These are phyloP conservation scores for Neurospora terricola DNA, from an alignment of 495 filamentous ascomycete genomes.

Conservation along the genomic window DNA sequence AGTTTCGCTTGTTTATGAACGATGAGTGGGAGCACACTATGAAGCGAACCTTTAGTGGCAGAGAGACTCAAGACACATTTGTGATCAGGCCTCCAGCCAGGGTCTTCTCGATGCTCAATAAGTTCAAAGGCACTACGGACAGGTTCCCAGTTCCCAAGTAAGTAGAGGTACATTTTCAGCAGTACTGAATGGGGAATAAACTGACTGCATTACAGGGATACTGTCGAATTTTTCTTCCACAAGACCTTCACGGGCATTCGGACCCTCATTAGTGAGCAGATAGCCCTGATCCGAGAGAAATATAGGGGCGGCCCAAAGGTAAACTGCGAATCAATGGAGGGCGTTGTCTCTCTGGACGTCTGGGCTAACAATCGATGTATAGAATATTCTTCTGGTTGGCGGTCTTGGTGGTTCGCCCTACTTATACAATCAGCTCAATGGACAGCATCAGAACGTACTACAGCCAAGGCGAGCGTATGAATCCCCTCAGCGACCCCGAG, in stretches of 20 bases:
- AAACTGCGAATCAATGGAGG: background rate
- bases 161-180: background rate
- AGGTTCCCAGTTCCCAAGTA: background rate
- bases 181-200: background rate
- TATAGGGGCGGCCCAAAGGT: background rate
- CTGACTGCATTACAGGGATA: background rate
- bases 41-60: background rate
- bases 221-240: background rate
- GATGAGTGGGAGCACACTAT: background rate
- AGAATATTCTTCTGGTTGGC: background rate
- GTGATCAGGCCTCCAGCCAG: background rate
- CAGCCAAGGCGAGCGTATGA: background rate
- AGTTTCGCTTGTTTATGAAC: background rate
- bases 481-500: background rate
- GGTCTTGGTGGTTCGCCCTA: background rate
- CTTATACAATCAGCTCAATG: background rate
- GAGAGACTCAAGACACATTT: background rate
- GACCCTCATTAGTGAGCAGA: background rate
- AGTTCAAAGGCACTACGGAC: background rate
- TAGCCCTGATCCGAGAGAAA: background rate
- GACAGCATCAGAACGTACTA: background rate
- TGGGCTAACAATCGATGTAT: background rate
- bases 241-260: background rate
- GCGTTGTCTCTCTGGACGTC: background rate
- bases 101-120: background rate